Conservation (phyloP, 179 eudicot species). For the Spergularia azorica region DNA sequence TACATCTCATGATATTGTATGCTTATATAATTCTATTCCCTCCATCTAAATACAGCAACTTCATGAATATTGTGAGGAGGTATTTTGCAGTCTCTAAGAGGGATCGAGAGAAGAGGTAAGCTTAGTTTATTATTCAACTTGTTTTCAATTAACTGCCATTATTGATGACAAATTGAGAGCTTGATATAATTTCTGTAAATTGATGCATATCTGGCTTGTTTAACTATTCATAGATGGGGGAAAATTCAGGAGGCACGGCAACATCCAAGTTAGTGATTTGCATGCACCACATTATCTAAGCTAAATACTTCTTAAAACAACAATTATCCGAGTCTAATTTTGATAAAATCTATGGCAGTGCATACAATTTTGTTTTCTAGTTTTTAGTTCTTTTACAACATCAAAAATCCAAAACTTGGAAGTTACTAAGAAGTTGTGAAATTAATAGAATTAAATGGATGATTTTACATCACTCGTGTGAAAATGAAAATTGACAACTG, state of each 20-base stretch:
- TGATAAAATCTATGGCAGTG: too few species aligned
- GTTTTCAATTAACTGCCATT: not conserved
- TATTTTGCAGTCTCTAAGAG: slow-evolving; percentile 18
- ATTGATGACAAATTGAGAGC: not conserved
- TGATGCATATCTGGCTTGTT: not conserved
- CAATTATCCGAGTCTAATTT: too few species aligned
- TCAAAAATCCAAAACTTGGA: too few species aligned
- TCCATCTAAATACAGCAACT: slow-evolving; percentile 25
- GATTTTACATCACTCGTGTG: too few species aligned
- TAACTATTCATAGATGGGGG: not conserved
- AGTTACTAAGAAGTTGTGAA: too few species aligned
- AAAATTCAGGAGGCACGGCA: slow-evolving; percentile 30
- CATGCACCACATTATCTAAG: not conserved
- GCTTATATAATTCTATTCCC: too few species aligned
- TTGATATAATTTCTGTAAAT: not conserved
- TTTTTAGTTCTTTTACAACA: too few species aligned
- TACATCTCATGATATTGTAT: not conserved
- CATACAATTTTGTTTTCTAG: too few species aligned
- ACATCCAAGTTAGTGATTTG: slow-evolving; percentile 25
- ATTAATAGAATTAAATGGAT: too few species aligned
- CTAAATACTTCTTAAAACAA: too few species aligned
- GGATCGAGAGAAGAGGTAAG: slow-evolving; percentile 36
- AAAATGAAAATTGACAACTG: too few species aligned
- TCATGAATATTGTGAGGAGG: slow-evolving; percentile 22
- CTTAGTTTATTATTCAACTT: not conserved